Base-by-base conservation (phyloP, 2,329 filamentous ascomycete species). In the Sclerotinia subarctica region DNA sequence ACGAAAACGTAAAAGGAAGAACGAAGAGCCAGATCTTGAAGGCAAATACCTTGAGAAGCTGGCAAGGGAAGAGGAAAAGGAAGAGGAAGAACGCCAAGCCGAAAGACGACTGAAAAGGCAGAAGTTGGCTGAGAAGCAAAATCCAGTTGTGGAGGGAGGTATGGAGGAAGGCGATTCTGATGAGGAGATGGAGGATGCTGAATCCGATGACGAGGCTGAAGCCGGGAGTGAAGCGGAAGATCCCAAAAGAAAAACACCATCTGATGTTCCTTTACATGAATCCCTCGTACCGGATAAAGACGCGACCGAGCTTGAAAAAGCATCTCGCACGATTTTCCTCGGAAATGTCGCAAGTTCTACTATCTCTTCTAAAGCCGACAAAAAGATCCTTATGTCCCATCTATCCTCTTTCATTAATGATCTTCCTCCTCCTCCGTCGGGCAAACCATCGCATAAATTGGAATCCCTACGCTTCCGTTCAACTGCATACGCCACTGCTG, bases 391-490 rank as follows among this genome's bases (percentile, higher is more conserved):
- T 42, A 82, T 92, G 72, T 82, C 85, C 53, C 92, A 97, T 78
- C 86, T 97, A 57, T 84, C 86, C n/a, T 93, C 92, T 0, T 90
- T 93, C 75, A 83, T 96, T 62, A 81, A 84, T 73, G 83, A 78
- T 73, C 81, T 81, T 71, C 83, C 79, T 58, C 79, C 78, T 1
- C 81, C 84, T 1, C 75, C 79, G 54, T 77, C 80, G 69, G 78
- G 79, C 53, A 81, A 81, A 26, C 78, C 80, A 17, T 81, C 84
- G 26, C 90, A 92, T 79, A 94, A 91, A 75, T 83, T 99, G 56
- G 92, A 97, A 78, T 97, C 94, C 2, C 84, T 99, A 70, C 92
- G 95, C 29, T 99, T 98, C 83, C 92, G 95, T 68, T 98, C 94
- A 10, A 92, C 93, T 19, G 91, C 95, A 2, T 98, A 96, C 78